Evolutionary conservation across 2,329 filamentous ascomycete species (phyloP).

Genomic region (Hymenoscyphus scutula): DNA sequence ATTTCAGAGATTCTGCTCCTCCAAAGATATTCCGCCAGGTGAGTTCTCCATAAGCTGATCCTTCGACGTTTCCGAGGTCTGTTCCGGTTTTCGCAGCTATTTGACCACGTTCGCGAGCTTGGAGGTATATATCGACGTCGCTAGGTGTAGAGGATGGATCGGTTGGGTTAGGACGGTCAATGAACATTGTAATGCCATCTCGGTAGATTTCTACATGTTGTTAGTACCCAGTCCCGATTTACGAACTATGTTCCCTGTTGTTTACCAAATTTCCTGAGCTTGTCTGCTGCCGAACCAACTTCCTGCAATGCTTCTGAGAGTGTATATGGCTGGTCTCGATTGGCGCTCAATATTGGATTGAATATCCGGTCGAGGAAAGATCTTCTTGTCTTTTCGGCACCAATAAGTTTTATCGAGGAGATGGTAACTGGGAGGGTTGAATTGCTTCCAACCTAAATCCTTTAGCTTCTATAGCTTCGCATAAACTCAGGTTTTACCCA

Average conservation of each 20-base stretch:
- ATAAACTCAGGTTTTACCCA: conserved; percentile 38
- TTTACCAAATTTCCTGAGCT: conserved; percentile 77
- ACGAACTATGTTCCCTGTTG: not conserved
- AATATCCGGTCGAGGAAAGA: conserved; percentile 82
- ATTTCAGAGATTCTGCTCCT: conserved; percentile 82
- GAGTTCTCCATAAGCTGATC: conserved; percentile 85
- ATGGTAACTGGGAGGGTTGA: conserved; percentile 84
- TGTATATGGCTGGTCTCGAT: conserved; percentile 67
- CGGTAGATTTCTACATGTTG: conserved; percentile 73
- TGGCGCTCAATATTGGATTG: conserved; percentile 69
- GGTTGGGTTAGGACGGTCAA: conserved; percentile 70
- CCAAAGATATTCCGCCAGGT: conserved; percentile 91
- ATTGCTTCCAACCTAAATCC: conserved; percentile 69
- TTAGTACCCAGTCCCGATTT: not conserved
- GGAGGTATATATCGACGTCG: conserved; percentile 78
- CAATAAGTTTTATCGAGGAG: conserved; percentile 78
- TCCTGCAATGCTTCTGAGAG: conserved; percentile 75
- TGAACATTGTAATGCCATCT: conserved; percentile 74
- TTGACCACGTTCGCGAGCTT: conserved; percentile 74
- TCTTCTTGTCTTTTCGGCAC: conserved; percentile 78
- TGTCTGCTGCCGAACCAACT: conserved; percentile 67
- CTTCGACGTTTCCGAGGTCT: conserved; percentile 89
- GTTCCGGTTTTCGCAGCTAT: conserved; percentile 92
- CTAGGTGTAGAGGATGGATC: conserved; percentile 69
- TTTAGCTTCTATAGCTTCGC: conserved; percentile 12